Percentiles rank a stretch among this genome's conserved stretches.
phyloP scores from a whole-genome alignment of 768 basidiomycete species.

The Auriscalpium orientale region DNA sequence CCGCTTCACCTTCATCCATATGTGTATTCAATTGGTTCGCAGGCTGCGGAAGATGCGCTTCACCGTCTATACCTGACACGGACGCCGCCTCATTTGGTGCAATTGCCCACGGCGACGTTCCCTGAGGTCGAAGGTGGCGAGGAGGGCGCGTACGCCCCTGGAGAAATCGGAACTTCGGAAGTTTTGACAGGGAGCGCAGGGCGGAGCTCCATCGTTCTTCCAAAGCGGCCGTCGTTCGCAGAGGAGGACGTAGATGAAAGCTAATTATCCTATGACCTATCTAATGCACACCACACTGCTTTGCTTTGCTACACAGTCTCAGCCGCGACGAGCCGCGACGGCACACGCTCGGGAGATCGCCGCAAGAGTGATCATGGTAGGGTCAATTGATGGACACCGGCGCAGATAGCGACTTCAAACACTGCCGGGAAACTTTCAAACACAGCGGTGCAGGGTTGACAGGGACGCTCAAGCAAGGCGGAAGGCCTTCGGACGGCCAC shows the following conservation, averaged over 20 bases:
- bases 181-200: conserved; percentile 64
- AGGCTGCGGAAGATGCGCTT: conserved; percentile 85
- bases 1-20: conserved; percentile 2
- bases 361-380: no score
- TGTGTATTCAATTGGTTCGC: conserved; percentile 2
- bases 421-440: no score
- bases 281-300: not conserved
- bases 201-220: conserved; percentile 35
- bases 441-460: no score
- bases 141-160: conserved; percentile 44
- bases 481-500: no score
- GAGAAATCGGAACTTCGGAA: conserved; percentile 53
- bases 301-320: not conserved
- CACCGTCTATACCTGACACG: conserved; percentile 77
- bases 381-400: no score
- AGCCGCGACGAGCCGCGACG: no score
- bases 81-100: conserved; percentile 58
- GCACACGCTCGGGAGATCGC: no score
- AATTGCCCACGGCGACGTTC: conserved; percentile 73
- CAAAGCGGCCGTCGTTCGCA: conserved; percentile 23
- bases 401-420: no score
- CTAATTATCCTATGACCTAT: conserved; percentile 3
- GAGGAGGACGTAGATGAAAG: conserved; percentile 11
- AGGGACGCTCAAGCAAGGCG: no score
- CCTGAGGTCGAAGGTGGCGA: conserved; percentile 36